Conservation (phyloP, 768 basidiomycete genomes). For the Tubosaeta brunneosetosa region DNA sequence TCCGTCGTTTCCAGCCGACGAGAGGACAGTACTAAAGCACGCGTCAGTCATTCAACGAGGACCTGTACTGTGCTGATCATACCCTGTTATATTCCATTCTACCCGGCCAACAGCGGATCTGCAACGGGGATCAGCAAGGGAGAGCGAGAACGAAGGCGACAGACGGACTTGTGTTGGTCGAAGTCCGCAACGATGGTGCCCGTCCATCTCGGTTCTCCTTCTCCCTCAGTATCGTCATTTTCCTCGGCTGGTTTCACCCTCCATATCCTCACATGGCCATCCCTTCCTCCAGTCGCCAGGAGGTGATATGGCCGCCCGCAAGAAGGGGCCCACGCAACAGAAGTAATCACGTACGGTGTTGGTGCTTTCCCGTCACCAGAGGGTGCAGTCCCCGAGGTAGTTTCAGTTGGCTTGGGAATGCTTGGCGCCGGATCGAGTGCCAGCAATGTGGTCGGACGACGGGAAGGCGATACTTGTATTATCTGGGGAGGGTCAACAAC, state of each 20-base stretch:
- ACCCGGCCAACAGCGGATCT: conserved; percentile 79
- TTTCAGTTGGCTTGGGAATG: conserved; percentile 16
- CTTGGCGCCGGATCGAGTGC: conserved; percentile 44
- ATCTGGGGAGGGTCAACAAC: conserved; percentile 41
- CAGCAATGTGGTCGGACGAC: conserved; percentile 61
- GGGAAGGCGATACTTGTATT: conserved; percentile 66
- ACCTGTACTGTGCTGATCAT: conserved; percentile 7
- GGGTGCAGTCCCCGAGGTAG: conserved; percentile 14
- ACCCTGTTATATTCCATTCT: conserved; percentile 94
- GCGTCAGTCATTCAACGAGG: neutral
- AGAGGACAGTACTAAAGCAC: conserved; percentile 65
- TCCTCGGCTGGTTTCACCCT: conserved; percentile 61
- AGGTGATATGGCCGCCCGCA: conserved; percentile 94
- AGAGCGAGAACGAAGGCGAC: neutral
- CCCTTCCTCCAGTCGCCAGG: conserved; percentile 83
- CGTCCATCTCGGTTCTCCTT: conserved; percentile 55
- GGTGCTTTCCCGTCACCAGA: conserved; percentile 33
- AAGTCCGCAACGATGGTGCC: conserved; percentile 80
- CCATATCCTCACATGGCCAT: conserved; percentile 91
- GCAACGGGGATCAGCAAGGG: conserved; percentile 6
- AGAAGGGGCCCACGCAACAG: conserved; percentile 89
- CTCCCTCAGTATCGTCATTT: conserved; percentile 39
- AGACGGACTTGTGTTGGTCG: conserved; percentile 69
- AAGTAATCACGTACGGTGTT: conserved; percentile 63
- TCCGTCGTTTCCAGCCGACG: conserved; percentile 80